Conservation (phyloP, 2,329 filamentous ascomycete species). For the Thielaviopsis punctulata region DNA sequence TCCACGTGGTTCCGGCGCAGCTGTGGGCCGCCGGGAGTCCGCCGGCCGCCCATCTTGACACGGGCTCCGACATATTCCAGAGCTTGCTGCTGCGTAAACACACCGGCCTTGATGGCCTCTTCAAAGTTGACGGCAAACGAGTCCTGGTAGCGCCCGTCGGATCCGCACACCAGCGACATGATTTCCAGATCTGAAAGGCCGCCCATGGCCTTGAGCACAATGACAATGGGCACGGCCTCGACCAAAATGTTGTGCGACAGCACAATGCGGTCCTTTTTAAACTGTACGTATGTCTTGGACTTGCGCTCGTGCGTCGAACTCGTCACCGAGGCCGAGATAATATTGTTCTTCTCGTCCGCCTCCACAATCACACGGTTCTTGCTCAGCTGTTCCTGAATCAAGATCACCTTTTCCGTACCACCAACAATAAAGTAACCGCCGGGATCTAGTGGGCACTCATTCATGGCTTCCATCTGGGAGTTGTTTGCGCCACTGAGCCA, state of each 20-base stretch:
- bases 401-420: conserved; percentile 94
- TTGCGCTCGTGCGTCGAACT: conserved; percentile 96
- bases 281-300: conserved; percentile 87
- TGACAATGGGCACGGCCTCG: conserved; percentile 88
- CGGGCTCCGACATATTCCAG: conserved; percentile 78
- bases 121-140: conserved; percentile 94
- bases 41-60: conserved; percentile 70
- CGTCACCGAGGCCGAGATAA: conserved; percentile 89
- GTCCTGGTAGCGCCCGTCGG: conserved; percentile 79
- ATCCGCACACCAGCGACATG: conserved; percentile 73
- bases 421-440: conserved; percentile 97
- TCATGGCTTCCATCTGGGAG: conserved; percentile 74
- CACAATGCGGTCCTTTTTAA: conserved; percentile 84
- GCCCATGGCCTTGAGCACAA: conserved; percentile 83
- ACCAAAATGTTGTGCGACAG: conserved; percentile 85
- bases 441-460: conserved; percentile 89
- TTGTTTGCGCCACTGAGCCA: conserved; percentile 71
- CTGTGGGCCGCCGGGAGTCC: conserved; percentile 31
- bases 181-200: conserved; percentile 93
- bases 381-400: conserved; percentile 96
- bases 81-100: conserved; percentile 89
- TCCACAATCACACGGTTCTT: conserved; percentile 99
- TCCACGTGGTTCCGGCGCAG: conserved; percentile 65
- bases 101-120: conserved; percentile 64
- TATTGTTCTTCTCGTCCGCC: conserved; percentile 74